Conservation (phyloP, 2,329 filamentous ascomycete species). For the Colletotrichum sojae region DNA sequence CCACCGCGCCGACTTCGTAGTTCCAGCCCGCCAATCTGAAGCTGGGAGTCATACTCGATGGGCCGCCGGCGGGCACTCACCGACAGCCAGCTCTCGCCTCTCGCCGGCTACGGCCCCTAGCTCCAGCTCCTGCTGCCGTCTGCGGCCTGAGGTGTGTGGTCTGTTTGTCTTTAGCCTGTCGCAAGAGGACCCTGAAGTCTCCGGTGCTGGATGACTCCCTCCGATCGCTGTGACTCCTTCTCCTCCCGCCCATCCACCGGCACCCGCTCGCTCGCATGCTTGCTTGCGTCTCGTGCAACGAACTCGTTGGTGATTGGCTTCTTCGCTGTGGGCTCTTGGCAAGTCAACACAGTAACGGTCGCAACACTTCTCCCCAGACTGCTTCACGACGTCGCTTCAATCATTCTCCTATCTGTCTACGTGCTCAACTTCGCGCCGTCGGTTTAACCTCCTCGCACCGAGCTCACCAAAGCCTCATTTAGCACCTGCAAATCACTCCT, state of each 20-base stretch:
- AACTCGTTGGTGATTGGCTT: constrained; percentile 5
- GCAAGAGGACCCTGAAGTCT: not conserved
- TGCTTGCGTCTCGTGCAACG: constrained; percentile 3
- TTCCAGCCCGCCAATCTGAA: constrained; percentile 7
- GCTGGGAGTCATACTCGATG: constrained; percentile 33
- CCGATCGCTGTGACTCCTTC: constrained; percentile 29
- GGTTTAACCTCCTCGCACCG: not conserved
- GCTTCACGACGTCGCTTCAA: not conserved
- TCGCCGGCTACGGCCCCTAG: constrained; percentile 37
- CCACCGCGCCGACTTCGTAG: constrained; percentile 33
- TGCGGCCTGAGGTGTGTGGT: constrained; percentile 14
- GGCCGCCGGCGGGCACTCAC: constrained; percentile 32
- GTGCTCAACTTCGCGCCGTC: not conserved
- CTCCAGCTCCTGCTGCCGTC: constrained; percentile 7
- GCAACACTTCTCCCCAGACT: constrained; percentile 11
- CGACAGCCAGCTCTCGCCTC: constrained; percentile 15
- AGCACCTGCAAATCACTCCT: not conserved
- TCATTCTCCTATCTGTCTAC: not conserved
- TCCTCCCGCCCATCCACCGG: too few relatives aligned
- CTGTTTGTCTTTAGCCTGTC: constrained; percentile 7
- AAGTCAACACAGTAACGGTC: constrained; percentile 31
- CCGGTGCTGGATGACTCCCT: constrained; percentile 9
- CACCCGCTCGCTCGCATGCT: not conserved
- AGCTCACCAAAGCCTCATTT: not conserved
- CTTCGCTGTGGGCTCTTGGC: not conserved